phyloP scores from a whole-genome alignment of 1,139 yeast species.

The Saccharomyces pastorianus region DNA sequence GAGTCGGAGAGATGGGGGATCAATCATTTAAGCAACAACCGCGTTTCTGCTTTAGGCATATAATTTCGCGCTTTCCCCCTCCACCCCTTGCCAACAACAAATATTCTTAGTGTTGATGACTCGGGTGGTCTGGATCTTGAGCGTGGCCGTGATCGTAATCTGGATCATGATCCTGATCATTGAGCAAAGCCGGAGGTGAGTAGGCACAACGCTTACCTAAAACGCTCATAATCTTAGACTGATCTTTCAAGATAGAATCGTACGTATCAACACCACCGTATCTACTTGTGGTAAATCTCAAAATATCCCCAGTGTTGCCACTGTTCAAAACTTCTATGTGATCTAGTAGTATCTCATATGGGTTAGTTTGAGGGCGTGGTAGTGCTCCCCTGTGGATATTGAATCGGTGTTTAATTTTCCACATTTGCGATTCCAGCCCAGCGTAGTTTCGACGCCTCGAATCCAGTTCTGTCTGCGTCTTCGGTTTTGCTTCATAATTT shows the following conservation, averaged over 20 bases:
- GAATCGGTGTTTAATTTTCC: slow-evolving; percentile 24
- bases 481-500: not conserved
- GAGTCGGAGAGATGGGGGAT: not conserved
- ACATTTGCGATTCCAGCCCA: slow-evolving; percentile 14
- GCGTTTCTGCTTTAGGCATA: not conserved
- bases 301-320: slow-evolving; percentile 22
- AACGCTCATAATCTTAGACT: not conserved
- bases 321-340: slow-evolving; percentile 24
- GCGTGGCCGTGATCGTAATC: not conserved
- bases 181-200: not conserved
- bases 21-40: not conserved
- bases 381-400: slow-evolving; percentile 20
- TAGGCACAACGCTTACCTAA: not conserved
- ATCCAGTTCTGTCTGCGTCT: slow-evolving; percentile 7
- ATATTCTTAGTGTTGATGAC: not conserved
- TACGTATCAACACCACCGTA: slow-evolving; percentile 17
- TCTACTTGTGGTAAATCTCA: slow-evolving; percentile 25
- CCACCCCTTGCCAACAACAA: not conserved
- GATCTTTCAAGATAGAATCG: slow-evolving; percentile 1
- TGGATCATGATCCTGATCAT: not conserved
- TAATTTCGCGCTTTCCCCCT: not conserved
- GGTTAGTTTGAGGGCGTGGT: slow-evolving; percentile 15
- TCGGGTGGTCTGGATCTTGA: not conserved
- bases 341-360: slow-evolving; percentile 21
- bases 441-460: slow-evolving; percentile 12